Evolutionary conservation across 2,329 filamentous ascomycete species (phyloP), one percentile per base, ranked within the genome.

Genomic region (Colletotrichum ledebouriae): DNA sequence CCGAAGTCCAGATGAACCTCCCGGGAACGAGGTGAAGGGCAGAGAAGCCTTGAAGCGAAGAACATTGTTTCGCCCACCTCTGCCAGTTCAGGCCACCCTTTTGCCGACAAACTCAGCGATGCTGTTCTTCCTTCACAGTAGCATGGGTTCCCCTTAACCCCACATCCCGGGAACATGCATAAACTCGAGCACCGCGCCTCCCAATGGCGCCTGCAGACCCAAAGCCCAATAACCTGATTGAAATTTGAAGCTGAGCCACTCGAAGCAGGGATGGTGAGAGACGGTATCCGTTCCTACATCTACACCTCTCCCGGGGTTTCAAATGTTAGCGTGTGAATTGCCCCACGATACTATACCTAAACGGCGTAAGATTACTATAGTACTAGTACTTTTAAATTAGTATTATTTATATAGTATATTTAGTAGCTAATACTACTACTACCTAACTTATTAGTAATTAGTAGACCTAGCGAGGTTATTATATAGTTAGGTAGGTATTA

Each of bases 1-100:
- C 29, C 33, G 61, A 52, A 17, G 20, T 67, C 63, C 60, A 67
- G 65, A 64, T 39, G 60, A 67, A 49, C 65, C 33, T 42, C 58
- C 12, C 46, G 37, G 46, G 6, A 15, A 33, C n/a, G n/a, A 49
- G 33, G n/a, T 42, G 29, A 44, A 42, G 39, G 10, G 53, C 52
- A 47, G 33, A 39, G 11, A 63, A 57, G 20, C 39, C 39, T 55
- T 34, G n/a, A 17, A 13, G 15, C n/a, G 20, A 29, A 22, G 20
- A 46, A 37, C 11, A 10, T 17, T 41, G 29, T 46, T 58, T 53
- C 33, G 59, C 53, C 52, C 29, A 63, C 39, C 20, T 52, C 39
- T 39, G 3, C 33, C 37, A 20, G 17, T 34, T 37, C 15, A 42
- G 59, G 59, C 20, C 42, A 53, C 13, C 39, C 42, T 57, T 52